These are phyloP conservation scores for Phialophora chinensis DNA, from an alignment of 2,329 filamentous ascomycete genomes.

Conservation along the genomic window DNA sequence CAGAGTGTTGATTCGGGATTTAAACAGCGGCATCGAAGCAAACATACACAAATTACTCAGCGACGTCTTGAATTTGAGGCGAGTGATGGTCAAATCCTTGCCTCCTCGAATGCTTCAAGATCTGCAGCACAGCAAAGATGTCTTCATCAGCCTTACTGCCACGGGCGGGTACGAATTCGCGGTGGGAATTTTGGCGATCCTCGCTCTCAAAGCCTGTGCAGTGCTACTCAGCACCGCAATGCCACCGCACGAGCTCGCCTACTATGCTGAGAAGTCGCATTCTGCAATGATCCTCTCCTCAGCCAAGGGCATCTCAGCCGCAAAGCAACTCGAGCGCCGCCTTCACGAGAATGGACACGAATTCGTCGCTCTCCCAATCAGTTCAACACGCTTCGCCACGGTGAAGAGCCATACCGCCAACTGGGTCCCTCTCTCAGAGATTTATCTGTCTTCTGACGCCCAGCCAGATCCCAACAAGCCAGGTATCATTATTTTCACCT, in stretches of 20 bases:
- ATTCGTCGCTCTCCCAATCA: not conserved
- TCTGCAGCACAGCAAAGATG: conserved; percentile 41
- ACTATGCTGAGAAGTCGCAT: conserved; percentile 33
- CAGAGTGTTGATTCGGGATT: conserved; percentile 40
- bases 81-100: conserved; percentile 31
- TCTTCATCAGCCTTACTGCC: conserved; percentile 51
- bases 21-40: conserved; percentile 42
- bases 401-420: not conserved
- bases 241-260: conserved; percentile 40
- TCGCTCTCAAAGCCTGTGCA: conserved; percentile 54
- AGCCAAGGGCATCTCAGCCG: not conserved
- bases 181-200: conserved; percentile 53
- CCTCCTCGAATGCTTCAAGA: conserved; percentile 28
- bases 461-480: conserved; percentile 38
- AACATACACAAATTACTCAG: conserved; percentile 42
- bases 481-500: conserved; percentile 65
- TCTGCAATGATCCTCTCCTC: conserved; percentile 11
- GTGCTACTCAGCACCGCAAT: conserved; percentile 48
- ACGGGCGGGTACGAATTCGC: conserved; percentile 56
- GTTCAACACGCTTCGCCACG: not conserved
- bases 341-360: not conserved
- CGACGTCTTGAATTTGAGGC: conserved; percentile 42
- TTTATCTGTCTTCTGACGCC: not conserved
- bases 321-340: not conserved
- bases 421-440: not conserved